A percentile compares a stretch with the other conserved stretches of the same genome.
These are phyloP conservation scores for Mortierella polycephala DNA, from an alignment of 371 early-diverging fungal species.

Conservation along the genomic window DNA sequence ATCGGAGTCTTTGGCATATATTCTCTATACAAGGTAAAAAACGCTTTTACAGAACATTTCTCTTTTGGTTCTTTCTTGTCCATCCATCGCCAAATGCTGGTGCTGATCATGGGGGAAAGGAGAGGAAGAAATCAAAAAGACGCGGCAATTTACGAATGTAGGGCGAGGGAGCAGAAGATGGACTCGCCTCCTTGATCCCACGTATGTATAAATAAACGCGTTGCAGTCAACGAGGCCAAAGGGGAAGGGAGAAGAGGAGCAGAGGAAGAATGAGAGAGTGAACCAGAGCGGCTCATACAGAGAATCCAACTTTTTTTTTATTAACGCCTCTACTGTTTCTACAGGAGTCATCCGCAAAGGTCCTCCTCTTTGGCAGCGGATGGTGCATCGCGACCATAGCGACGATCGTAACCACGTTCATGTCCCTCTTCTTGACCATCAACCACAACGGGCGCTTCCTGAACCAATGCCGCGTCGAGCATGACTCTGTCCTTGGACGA, in stretches of 20 bases:
- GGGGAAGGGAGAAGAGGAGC: not conserved
- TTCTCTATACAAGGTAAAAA: slow-evolving; percentile 39
- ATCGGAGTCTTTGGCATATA: slow-evolving; percentile 37
- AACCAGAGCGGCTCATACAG: too few species aligned
- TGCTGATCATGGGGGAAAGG: not conserved
- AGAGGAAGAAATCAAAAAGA: not conserved
- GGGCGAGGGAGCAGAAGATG: too few species aligned
- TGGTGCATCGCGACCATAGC: slow-evolving; percentile 47
- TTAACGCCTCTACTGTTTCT: not conserved
- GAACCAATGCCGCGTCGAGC: slow-evolving; percentile 21
- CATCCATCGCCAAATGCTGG: not conserved
- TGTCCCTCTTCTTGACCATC: slow-evolving; percentile 34
- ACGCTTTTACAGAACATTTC: not conserved
- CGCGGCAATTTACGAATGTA: not conserved
- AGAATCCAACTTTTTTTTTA: not conserved
- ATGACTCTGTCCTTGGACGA: slow-evolving; percentile 11
- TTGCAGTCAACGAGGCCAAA: too few species aligned
- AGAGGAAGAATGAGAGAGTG: not conserved
- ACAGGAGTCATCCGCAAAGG: slow-evolving; percentile 38
- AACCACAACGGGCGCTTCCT: slow-evolving; percentile 31
- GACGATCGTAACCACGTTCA: slow-evolving; percentile 33
- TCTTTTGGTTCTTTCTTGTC: not conserved
- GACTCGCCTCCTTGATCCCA: too few species aligned
- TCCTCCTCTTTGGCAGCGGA: slow-evolving; percentile 29
- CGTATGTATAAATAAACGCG: too few species aligned